Evolutionary conservation across 2,329 filamentous ascomycete species (phyloP), one percentile per base, ranked within the genome.

Genomic region (Onygenales sp.): DNA sequence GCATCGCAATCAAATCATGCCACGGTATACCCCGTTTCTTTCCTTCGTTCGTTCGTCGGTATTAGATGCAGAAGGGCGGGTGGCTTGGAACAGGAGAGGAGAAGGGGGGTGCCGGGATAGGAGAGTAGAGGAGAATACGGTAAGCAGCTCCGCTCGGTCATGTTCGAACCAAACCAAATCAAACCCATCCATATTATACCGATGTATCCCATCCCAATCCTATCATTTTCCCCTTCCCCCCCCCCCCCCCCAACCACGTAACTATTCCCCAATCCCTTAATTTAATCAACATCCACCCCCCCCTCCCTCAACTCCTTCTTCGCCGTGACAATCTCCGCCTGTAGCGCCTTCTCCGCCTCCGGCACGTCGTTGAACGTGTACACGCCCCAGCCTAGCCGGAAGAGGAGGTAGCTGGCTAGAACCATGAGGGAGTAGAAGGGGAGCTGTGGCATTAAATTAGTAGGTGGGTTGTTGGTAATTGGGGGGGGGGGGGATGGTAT

Each of bases 361-460:
- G 92, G 91, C 48, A 94, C 89, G 72, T 97, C 91, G 77, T 95
- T 93, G 80, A 98, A 98, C 54, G 89, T 95, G 68, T 95, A 79
- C 63, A 98, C 88, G 59, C 93, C 93, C 76, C 84, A 87, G 64
- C 93, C 93, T 58, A 98, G 86, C 63, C 89, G 89, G 75, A 86
- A 89, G 59, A 98, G 85, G 17, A 98, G 85, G 73, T 90, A 91
- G 58, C 91, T 87, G 72, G 91, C 93, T 67, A 97, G 91, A 21
- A 87, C 84, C 60, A 98, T 87, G 63, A 97, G 78, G 46, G 82
- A 83, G 87, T 92, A 98, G 76, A 96, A 88, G 54, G 93, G 93
- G 47, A 97, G 81, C 91, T 96, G 61, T 43, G n/a, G n/a, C 21
- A 27, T 14, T 10, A 9, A 48, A 27, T 48, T 35, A 54, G 46